Evolutionary conservation across 345 rosid genomes (phyloP), one percentile per base, ranked within the genome.

Genomic region (Brassica carinata): DNA sequence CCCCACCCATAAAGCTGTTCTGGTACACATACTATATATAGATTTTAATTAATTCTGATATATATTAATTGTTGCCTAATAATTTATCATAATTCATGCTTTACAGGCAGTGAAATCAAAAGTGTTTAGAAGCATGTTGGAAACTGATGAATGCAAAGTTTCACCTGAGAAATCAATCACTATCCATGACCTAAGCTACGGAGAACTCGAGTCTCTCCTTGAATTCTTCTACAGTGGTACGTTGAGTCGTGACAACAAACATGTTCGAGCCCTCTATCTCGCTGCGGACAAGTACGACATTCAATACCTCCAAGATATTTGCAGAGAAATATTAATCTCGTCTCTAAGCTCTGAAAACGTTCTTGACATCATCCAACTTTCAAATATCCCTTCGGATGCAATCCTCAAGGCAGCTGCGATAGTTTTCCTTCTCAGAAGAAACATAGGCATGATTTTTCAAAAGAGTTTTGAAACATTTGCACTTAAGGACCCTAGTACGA

Each of bases 211-310:
- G 14, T 5, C 53, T 18, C 66, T 72, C 66, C 53, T 58, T 72
- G 55, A 58, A 5, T 58, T 72, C 53, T 58, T 72, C 30, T 71
- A 71, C 51, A 63, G 11, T 0, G 77, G 77, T 5, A 61, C 61
- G 8, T 43, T 73, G 61, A 26, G 48, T 34, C 59, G 38, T 45
- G 27, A 36, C 58, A 73, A 43, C 40, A 38, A 73, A 62, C 69
- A 73, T 23, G 29, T 63, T 5, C 77, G 38, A 40, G 58, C 69
- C 3, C 77, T 73, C 69, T 73, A 63, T 15, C 43, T 62, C 2
- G 69, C 77, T 15, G 77, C 77, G 3, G 45, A 73, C 26, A 73
- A 73, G 27, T 73, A 73, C 33, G 69, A 73, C 59, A 62, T 73
- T 36, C 59, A 26, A 23, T 62, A 73, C 51, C 77, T 73, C 27